Percentiles rank a stretch among this genome's conserved stretches.
Conservation (phyloP, 805 yeast species). For the Spathaspora sp. region DNA sequence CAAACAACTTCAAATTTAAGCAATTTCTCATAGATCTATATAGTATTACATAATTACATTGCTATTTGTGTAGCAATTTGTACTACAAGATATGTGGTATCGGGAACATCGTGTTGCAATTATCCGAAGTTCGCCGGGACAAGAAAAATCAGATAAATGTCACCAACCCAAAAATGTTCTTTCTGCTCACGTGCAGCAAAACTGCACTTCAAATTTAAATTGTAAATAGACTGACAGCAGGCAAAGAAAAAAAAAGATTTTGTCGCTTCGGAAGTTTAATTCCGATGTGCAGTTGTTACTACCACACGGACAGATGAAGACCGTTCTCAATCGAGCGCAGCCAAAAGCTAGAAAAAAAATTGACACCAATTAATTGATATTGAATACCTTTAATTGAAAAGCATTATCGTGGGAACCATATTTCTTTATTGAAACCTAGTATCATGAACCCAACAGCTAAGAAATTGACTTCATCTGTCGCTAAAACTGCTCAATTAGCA, state of each 20-base stretch:
- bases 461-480: slow-evolving; percentile 19
- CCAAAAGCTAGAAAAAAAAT: not conserved
- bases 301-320: slow-evolving; percentile 4
- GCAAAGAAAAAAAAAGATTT: too few species aligned
- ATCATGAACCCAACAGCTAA: slow-evolving; percentile 1
- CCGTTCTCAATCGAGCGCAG: not conserved
- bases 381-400: too few species aligned
- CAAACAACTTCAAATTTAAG: too few species aligned
- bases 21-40: too few species aligned
- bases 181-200: not conserved
- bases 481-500: slow-evolving; percentile 42
- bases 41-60: too few species aligned
- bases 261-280: not conserved
- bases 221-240: not conserved
- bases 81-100: too few species aligned
- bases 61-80: too few species aligned
- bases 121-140: not conserved
- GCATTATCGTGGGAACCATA: too few species aligned
- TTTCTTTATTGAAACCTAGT: too few species aligned
- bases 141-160: not conserved
- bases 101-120: too few species aligned
- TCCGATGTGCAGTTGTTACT: not conserved
- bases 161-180: too few species aligned
- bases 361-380: not conserved
- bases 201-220: not conserved